Evolutionary conservation across 306 rosid species (phyloP).

Genomic region (Vigna mungo): DNA sequence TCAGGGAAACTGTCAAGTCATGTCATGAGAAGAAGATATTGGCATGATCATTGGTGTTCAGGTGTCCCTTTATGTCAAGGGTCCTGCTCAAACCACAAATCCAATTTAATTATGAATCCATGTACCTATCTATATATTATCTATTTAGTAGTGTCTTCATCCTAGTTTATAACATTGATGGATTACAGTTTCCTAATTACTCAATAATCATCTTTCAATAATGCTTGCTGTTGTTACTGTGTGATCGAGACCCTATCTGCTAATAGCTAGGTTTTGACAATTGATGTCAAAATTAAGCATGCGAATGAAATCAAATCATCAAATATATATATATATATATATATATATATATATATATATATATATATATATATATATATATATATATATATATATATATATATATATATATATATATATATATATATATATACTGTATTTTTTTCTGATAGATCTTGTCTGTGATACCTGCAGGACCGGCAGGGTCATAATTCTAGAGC

Average conservation of each 20-base stretch:
- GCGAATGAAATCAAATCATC: conserved; percentile 41
- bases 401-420: not conserved
- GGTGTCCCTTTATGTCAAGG: conserved; percentile 28
- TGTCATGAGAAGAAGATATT: conserved; percentile 24
- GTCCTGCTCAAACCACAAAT: conserved; percentile 23
- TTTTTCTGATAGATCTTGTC: conserved; percentile 48
- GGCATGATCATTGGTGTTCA: conserved; percentile 23
- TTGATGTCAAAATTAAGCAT: conserved; percentile 35
- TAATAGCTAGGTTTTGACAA: conserved; percentile 35
- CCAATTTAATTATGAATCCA: conserved; percentile 21
- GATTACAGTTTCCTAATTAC: not conserved
- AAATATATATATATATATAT: not conserved
- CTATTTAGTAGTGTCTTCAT: conserved; percentile 29
- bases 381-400: not conserved
- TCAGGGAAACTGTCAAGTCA: conserved; percentile 40
- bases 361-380: not conserved
- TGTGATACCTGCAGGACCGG: conserved; percentile 39
- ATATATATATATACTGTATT: not conserved
- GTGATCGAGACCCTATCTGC: conserved; percentile 30
- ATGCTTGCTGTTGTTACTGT: conserved; percentile 21
- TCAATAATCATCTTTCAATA: conserved; percentile 23
- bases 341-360: not conserved
- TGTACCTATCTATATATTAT: not conserved
- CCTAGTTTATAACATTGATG: conserved; percentile 26
- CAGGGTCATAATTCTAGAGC: conserved; percentile 31